phyloP scores from a whole-genome alignment of 192 early-diverging fungal genomes.

The Coemansia sp. region DNA sequence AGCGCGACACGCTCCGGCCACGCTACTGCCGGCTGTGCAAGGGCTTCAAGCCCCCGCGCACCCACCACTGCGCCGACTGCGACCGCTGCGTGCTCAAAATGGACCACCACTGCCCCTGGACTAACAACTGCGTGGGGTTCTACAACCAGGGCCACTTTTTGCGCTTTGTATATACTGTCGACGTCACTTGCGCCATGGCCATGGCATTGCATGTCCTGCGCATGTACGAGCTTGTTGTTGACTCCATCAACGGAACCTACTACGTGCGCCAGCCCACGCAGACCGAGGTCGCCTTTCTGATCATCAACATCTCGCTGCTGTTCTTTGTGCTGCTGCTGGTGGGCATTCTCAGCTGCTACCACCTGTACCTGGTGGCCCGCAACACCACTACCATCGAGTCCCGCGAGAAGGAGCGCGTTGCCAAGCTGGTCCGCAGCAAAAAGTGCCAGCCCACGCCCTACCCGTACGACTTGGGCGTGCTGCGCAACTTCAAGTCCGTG shows the following conservation, averaged over 20 bases:
- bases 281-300: slow-evolving; percentile 67
- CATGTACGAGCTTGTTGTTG: slow-evolving; percentile 58
- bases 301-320: slow-evolving; percentile 66
- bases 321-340: slow-evolving; percentile 45
- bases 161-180: slow-evolving; percentile 57
- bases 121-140: slow-evolving; percentile 77
- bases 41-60: slow-evolving; percentile 71
- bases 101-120: slow-evolving; percentile 93
- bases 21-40: slow-evolving; percentile 67
- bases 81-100: slow-evolving; percentile 77
- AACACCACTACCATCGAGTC: slow-evolving; percentile 56
- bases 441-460: slow-evolving; percentile 65
- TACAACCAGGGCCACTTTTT: slow-evolving; percentile 74
- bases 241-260: slow-evolving; percentile 54
- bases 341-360: slow-evolving; percentile 49
- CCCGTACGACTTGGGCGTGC: slow-evolving; percentile 79
- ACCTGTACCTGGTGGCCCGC: slow-evolving; percentile 38
- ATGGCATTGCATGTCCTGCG: slow-evolving; percentile 76
- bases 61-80: slow-evolving; percentile 78
- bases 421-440: slow-evolving; percentile 32
- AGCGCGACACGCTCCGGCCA: slow-evolving; percentile 63
- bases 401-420: slow-evolving; percentile 51
- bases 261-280: slow-evolving; percentile 59
- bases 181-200: slow-evolving; percentile 73
- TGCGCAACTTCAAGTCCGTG: slow-evolving; percentile 70